Evolutionary conservation across 2,329 filamentous ascomycete genomes (phyloP).

Genomic region (Sphaceloma murrayae): DNA sequence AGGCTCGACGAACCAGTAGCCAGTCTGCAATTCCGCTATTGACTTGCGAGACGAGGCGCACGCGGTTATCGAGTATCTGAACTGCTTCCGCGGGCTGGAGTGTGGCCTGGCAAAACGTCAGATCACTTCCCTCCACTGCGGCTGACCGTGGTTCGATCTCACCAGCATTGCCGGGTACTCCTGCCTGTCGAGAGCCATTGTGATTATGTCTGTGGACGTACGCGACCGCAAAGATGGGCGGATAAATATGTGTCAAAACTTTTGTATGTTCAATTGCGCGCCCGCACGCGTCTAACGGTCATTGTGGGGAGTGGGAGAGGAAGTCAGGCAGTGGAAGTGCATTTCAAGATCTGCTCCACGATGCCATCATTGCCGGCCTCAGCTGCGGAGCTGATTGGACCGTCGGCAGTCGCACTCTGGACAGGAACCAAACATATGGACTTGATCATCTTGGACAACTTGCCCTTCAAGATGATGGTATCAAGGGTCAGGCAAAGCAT

Average conservation of each 20-base stretch:
- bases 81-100: slow-evolving; percentile 77
- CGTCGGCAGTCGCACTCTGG: background rate
- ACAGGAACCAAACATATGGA: background rate
- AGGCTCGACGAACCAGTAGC: slow-evolving; percentile 63
- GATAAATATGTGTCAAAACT: slow-evolving; percentile 5
- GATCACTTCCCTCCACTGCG: background rate
- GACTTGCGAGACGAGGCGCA: slow-evolving; percentile 75
- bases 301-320: background rate
- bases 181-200: slow-evolving; percentile 48
- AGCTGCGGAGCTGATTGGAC: background rate
- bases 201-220: background rate
- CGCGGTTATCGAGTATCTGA: slow-evolving; percentile 70
- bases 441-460: background rate
- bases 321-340: background rate
- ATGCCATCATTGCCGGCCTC: background rate
- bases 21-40: slow-evolving; percentile 93
- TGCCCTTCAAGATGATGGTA: background rate
- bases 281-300: slow-evolving; percentile 12
- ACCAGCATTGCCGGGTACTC: slow-evolving; percentile 96
- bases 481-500: too few species aligned
- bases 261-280: slow-evolving; percentile 3
- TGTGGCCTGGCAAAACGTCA: slow-evolving; percentile 56
- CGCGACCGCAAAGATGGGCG: background rate
- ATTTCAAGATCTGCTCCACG: background rate
- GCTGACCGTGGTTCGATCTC: slow-evolving; percentile 35